A percentile compares a stretch with the other conserved stretches of the same genome.
phyloP scores from a whole-genome alignment of 768 basidiomycete species.

The Exsudoporus frostii region DNA sequence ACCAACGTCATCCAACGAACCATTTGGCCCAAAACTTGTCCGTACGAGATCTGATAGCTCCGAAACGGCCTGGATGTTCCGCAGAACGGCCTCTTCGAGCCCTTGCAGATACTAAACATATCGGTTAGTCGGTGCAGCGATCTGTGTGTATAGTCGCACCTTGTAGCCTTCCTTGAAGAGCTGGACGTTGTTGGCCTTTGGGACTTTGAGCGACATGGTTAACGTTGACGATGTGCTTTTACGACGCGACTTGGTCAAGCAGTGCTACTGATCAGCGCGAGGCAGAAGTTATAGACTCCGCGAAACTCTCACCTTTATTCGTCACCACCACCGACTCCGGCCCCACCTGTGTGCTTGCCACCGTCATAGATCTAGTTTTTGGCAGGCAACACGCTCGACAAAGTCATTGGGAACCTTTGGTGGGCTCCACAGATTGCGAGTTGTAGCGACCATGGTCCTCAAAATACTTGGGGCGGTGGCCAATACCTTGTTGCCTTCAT shows the following conservation, averaged over 20 bases:
- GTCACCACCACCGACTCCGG: neutral
- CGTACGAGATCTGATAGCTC: conserved; percentile 94
- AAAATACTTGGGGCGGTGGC: conserved; percentile 41
- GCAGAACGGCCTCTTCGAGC: conserved; percentile 93
- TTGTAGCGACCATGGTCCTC: conserved; percentile 46
- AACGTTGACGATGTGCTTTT: conserved; percentile 1
- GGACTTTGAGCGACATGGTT: conserved; percentile 90
- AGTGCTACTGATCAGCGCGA: neutral
- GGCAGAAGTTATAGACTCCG: conserved; percentile 15
- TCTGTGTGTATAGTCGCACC: conserved; percentile 37
- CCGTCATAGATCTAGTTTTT: neutral
- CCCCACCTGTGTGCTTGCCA: neutral
- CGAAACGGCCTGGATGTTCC: conserved; percentile 94
- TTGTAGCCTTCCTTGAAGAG: conserved; percentile 99
- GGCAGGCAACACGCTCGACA: neutral
- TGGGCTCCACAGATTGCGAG: neutral
- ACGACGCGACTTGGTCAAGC: conserved; percentile 10
- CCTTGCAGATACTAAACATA: conserved; percentile 68
- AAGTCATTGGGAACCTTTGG: neutral
- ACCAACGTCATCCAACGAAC: conserved; percentile 42
- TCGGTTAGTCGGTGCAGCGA: conserved; percentile 5
- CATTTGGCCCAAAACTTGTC: conserved; percentile 96
- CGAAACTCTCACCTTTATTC: conserved; percentile 1
- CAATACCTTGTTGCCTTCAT: conserved; percentile 47
- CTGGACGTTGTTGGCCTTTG: conserved; percentile 82